A percentile compares a stretch with the other conserved stretches of the same genome.
phyloP scores from a whole-genome alignment of 768 basidiomycete species.

The Multifurca ochricompacta region DNA sequence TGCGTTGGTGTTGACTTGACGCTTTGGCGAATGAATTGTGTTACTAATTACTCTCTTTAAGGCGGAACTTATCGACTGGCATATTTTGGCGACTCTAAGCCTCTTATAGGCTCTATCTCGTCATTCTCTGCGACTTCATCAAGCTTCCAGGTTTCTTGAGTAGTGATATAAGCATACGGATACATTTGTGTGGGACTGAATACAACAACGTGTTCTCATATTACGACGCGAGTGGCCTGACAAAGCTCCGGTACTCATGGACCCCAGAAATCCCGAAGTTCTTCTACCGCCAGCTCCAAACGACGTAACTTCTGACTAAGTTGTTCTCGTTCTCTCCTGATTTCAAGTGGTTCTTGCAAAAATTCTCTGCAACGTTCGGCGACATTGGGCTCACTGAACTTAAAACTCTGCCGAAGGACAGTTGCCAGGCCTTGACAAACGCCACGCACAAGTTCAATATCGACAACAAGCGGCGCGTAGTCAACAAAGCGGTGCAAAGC shows the following conservation, averaged over 20 bases:
- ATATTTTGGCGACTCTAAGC: conserved; percentile 75
- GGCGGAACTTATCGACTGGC: conserved; percentile 64
- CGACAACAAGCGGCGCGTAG: conserved; percentile 13
- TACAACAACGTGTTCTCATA: not conserved
- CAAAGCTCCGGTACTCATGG: not conserved
- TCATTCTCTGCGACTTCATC: conserved; percentile 57
- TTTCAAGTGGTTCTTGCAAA: conserved; percentile 6
- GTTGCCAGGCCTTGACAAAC: not conserved
- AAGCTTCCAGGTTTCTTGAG: conserved; percentile 47
- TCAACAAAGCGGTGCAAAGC: conserved; percentile 12
- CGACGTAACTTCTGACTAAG: not conserved
- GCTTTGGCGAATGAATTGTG: not conserved
- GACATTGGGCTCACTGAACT: not conserved
- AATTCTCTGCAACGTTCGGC: conserved; percentile 2
- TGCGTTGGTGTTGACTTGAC: conserved; percentile 29
- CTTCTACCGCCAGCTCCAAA: not conserved
- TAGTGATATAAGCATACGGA: not conserved
- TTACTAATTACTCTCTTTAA: conserved; percentile 19
- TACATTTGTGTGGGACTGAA: not conserved
- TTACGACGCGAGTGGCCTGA: not conserved
- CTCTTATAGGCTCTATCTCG: conserved; percentile 51
- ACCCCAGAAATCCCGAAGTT: not conserved
- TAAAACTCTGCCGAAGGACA: not conserved
- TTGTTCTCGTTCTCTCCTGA: not conserved
- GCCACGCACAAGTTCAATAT: conserved; percentile 15